Evolutionary conservation across 2,329 filamentous ascomycete species (phyloP).

Genomic region (Aspergillus sp.): DNA sequence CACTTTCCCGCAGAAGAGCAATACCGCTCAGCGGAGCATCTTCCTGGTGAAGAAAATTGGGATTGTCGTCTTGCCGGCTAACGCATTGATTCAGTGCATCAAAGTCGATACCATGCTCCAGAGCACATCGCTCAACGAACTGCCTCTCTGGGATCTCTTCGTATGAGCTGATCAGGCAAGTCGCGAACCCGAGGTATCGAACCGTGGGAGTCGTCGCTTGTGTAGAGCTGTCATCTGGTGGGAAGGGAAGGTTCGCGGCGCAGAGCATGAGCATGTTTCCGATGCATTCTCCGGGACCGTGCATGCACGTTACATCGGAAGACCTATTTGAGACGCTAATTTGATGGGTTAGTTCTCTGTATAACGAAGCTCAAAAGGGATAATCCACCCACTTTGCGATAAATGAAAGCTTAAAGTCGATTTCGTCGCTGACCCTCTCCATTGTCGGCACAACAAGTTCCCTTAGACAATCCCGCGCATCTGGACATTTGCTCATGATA

Average conservation of each 20-base stretch:
- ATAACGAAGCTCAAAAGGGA: not conserved
- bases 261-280: conserved; percentile 95
- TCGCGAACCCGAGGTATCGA: conserved; percentile 86
- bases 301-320: conserved; percentile 82
- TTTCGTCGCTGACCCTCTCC: conserved; percentile 76
- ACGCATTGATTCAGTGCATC: conserved; percentile 78
- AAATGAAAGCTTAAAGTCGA: conserved; percentile 87
- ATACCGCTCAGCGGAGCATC: conserved; percentile 56
- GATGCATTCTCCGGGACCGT: conserved; percentile 86
- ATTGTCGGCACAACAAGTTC: conserved; percentile 82
- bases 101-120: conserved; percentile 88
- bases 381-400: conserved; percentile 66
- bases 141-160: conserved; percentile 70
- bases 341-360: conserved; percentile 5
- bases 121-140: conserved; percentile 82
- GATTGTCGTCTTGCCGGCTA: conserved; percentile 70
- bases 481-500: conserved; percentile 96
- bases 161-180: conserved; percentile 81
- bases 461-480: conserved; percentile 79
- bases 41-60: conserved; percentile 57
- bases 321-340: conserved; percentile 65
- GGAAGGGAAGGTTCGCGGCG: conserved; percentile 65
- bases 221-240: conserved; percentile 23
- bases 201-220: conserved; percentile 63
- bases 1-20: conserved; percentile 45